Evolutionary conservation across 2,329 filamentous ascomycete genomes (phyloP).

Genomic region (Curvularia lunata): DNA sequence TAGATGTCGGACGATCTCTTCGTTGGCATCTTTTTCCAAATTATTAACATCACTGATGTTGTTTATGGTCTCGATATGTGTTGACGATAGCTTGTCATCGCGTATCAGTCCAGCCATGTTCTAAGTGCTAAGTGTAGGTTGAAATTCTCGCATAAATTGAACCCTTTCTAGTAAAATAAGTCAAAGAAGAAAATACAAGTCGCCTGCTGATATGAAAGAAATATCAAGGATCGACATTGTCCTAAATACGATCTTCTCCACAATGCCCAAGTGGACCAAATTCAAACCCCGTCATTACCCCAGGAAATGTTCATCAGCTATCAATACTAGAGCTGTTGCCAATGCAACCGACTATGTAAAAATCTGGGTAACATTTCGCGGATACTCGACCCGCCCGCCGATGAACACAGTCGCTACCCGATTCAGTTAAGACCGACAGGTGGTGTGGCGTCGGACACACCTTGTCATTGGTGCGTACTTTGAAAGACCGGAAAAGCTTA

Average conservation of each 20-base stretch:
- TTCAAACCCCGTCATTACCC: not conserved
- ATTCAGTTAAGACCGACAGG: constrained; percentile 15
- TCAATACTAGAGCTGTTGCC: constrained; percentile 4
- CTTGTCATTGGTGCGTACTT: constrained; percentile 18
- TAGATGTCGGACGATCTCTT: constrained; percentile 39
- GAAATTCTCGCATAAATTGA: not conserved
- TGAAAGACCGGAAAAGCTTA: constrained; percentile 31
- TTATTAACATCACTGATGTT: constrained; percentile 13
- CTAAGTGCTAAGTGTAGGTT: not conserved
- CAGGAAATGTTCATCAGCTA: constrained; percentile 5
- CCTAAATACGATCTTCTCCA: constrained; percentile 14
- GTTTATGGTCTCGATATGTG: constrained; percentile 30
- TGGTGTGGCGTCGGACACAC: constrained; percentile 10
- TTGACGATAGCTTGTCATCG: constrained; percentile 20
- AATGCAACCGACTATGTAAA: not conserved
- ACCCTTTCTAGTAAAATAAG: not conserved
- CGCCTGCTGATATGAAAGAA: not conserved
- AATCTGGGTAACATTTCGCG: not conserved
- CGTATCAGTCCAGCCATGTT: constrained; percentile 11
- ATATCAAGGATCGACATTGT: constrained; percentile 2
- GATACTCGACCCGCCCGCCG: constrained; percentile 5
- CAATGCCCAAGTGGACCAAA: constrained; percentile 1
- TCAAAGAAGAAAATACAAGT: not conserved
- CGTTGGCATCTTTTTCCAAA: constrained; percentile 27
- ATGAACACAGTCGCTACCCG: constrained; percentile 3